Evolutionary conservation across 345 rosid species (phyloP).

Genomic region (Ceriops tagal): DNA sequence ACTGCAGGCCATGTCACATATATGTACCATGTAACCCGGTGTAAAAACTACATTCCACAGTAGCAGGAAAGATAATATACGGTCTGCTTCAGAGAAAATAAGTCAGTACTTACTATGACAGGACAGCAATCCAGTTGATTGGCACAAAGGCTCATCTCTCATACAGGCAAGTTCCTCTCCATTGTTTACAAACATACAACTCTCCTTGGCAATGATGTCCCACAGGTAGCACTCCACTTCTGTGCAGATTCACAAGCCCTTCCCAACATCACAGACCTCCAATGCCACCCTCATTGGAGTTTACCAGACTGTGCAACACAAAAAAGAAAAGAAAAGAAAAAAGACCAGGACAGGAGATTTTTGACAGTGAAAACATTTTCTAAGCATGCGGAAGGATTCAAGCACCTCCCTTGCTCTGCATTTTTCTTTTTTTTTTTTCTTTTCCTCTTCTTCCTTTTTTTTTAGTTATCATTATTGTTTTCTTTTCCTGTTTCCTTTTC

Average conservation of each 20-base stretch:
- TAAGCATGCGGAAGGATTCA: neutral
- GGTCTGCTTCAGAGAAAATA: neutral
- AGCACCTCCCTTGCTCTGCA: neutral
- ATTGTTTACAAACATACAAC: neutral
- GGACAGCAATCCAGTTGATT: neutral
- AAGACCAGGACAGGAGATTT: neutral
- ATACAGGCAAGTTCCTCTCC: neutral
- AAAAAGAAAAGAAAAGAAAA: neutral
- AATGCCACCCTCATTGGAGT: neutral
- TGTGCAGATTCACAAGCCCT: neutral
- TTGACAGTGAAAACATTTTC: neutral
- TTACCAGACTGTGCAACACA: constrained; percentile 5
- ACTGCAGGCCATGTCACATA: neutral
- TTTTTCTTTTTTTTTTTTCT: neutral
- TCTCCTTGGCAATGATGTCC: neutral
- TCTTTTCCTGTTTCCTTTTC: neutral
- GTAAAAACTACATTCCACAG: neutral
- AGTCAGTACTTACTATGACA: neutral
- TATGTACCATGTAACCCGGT: neutral
- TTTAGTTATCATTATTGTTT: neutral
- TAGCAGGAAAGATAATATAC: neutral
- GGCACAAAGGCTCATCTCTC: neutral
- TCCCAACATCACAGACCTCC: constrained; percentile 2
- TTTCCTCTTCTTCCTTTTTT: neutral
- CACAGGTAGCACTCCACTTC: neutral